Evolutionary conservation across 257 asterid genomes (phyloP), one percentile per base, ranked within the genome.

Genomic region (Solanum appendiculatum): DNA sequence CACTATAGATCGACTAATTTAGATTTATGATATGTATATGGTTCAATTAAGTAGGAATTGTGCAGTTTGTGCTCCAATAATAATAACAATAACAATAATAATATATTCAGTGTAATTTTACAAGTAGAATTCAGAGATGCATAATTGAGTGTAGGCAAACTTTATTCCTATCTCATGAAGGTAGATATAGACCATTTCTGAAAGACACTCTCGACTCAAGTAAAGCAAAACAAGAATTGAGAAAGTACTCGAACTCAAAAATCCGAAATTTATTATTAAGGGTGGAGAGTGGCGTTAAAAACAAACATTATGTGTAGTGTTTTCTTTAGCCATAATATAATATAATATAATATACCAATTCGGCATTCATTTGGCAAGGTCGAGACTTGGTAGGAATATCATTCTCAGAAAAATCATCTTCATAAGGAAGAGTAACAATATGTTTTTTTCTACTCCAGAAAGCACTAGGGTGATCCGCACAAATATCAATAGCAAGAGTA

Each of bases 221-320:
- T 60, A 9, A 23, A 60, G 4, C 2, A 9, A 2, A 23, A n/a
- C 3, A 60, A 3, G 0, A 63, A n/a, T 3, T 51, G 23, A 0
- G 16, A 2, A 51, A 51, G 69, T 60, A 16, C 16, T 10, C 3
- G 1, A 13, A 4, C 21, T 66, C 37, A 66, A 25, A 63, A 27
- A 64, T 27, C 1, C 1, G 5, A 64, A 1, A 64, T 64, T 5
- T 25, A 1, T 56, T 4, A 25, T 25, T 2, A 25, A 60, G 13
- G 66, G 0, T 4, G 20, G 15, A n/a, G 6, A n/a, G 69, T n/a
- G 31, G 13, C 21, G 66, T 58, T 51, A 60, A 60, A 60, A 60
- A 27, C 29, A 23, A n/a, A n/a, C 1, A 2, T 11, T 64, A 27
- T 7, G 21, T 68, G n/a, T 31, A 7, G 40, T 68, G 40, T 68